phyloP scores from a whole-genome alignment of 805 yeast genomes.

The Yamadazyma phyllophila region DNA sequence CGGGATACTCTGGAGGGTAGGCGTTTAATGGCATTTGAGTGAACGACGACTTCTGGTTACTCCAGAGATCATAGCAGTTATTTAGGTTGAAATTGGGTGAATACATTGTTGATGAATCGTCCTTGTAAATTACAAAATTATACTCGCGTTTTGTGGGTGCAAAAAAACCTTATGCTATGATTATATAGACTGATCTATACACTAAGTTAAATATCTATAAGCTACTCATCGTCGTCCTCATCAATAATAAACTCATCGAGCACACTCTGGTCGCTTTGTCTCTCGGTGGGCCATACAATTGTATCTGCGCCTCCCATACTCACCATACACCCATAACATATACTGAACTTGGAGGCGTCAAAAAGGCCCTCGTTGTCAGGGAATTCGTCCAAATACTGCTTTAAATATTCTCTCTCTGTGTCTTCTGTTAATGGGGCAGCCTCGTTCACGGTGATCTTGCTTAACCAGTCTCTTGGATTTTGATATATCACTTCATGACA shows the following conservation, averaged over 20 bases:
- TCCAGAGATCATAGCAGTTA: slow-evolving; percentile 14
- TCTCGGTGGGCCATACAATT: slow-evolving; percentile 31
- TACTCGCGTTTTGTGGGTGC: slow-evolving; percentile 7
- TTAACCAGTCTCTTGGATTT: slow-evolving; percentile 65
- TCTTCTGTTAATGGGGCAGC: slow-evolving; percentile 47
- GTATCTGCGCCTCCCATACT: slow-evolving; percentile 45
- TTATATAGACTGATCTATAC: too few relatives aligned
- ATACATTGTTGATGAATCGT: slow-evolving; percentile 8
- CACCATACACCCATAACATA: slow-evolving; percentile 79
- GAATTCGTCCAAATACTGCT: slow-evolving; percentile 12
- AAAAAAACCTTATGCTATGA: background rate
- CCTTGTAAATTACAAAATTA: too few relatives aligned
- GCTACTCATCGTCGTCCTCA: slow-evolving; percentile 4
- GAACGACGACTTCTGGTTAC: slow-evolving; percentile 16
- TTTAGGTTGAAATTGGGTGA: slow-evolving; percentile 14
- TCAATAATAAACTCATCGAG: slow-evolving; percentile 48
- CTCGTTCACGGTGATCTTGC: slow-evolving; percentile 60
- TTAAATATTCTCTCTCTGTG: slow-evolving; percentile 35
- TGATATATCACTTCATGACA: slow-evolving; percentile 56
- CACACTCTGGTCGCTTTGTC: slow-evolving; percentile 23
- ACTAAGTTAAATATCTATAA: background rate
- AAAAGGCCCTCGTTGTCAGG: slow-evolving; percentile 4
- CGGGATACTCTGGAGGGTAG: slow-evolving; percentile 47
- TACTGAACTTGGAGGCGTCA: slow-evolving; percentile 5
- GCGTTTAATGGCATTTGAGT: slow-evolving; percentile 56